Base-by-base conservation (phyloP, 192 early-diverging fungal species). In the Mortierella antarctica region DNA sequence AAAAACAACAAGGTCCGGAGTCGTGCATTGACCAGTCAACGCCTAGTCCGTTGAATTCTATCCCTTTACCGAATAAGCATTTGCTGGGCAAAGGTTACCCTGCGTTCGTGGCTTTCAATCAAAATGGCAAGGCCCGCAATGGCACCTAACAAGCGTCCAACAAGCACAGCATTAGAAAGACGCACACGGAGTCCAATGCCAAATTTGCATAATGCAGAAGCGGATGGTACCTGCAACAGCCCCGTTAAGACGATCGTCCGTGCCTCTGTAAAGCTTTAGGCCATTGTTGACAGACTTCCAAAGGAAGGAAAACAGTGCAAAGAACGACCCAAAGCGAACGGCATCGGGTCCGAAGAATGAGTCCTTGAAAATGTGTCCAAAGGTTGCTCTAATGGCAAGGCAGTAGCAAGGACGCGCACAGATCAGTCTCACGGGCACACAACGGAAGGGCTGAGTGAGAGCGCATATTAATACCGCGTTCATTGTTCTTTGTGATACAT, bases 231-330 rank as follows among this genome's bases (percentile, higher is more conserved):
- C 89, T 57, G 84, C 82, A 57, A 88, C 47, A 14, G 88, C 82
- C 13, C 86, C 86, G 62, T 90, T 88, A 57, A 87, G 67, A 55
- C 85, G 70, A 74, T 90, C 89, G 41, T 90, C 87, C 69, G 84
- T 86, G 17, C 82, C 83, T 41, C 89, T 73, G 46, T 80, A 70
- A 12, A 85, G 76, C 39, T 82, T 81, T 53, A 94, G 65, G 8
- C 83, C 70, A 73, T 93, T 93, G 70, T 90, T 91, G 65, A 94
- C 82, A 31, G 90, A 75, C 66, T 92, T 94, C 92, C 92, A 95
- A 11, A 91, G 41, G 50, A 93, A 88, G 12, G 93, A 85, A 73
- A 95, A 95, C 50, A 76, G 82, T n/a, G 91, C 94, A 86, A 95
- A 86, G 85, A 92, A 91, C n/a, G 83, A 82, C 42, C 88, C 93